Conservation (phyloP, 164 flowering plant genomes). For the Vitis riparia region DNA sequence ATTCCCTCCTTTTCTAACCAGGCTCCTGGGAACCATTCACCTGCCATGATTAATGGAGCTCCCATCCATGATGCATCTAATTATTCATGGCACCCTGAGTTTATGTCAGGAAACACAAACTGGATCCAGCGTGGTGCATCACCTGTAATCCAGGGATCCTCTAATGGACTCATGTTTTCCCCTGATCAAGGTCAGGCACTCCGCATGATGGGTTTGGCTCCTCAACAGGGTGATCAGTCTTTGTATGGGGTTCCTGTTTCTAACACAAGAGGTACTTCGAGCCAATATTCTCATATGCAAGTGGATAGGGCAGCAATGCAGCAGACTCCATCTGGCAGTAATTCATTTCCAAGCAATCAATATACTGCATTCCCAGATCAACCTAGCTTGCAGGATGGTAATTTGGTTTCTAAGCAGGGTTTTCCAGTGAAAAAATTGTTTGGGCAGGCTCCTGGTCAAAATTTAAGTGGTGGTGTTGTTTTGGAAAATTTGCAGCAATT, state of each 20-base stretch:
- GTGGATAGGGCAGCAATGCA: constrained; percentile 25
- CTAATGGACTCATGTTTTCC: constrained; percentile 29
- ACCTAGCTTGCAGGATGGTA: constrained; percentile 18
- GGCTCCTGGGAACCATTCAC: constrained; percentile 26
- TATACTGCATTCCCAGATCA: constrained; percentile 25
- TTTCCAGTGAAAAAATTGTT: constrained; percentile 20
- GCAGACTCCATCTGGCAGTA: constrained; percentile 19
- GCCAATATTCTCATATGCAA: constrained; percentile 23
- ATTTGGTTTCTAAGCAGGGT: constrained; percentile 19
- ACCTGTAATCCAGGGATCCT: constrained; percentile 31
- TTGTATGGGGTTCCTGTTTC: constrained; percentile 48
- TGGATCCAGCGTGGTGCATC: constrained; percentile 34
- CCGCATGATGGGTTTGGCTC: constrained; percentile 32
- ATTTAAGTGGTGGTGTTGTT: constrained; percentile 20
- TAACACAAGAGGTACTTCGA: constrained; percentile 20
- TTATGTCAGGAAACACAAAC: constrained; percentile 27
- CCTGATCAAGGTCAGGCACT: constrained; percentile 40
- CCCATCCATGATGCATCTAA: constrained; percentile 40
- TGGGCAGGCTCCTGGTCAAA: constrained; percentile 17
- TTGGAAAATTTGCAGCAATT: constrained; percentile 23
- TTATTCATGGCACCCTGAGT: constrained; percentile 39
- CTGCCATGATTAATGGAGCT: constrained; percentile 27
- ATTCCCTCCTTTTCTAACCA: constrained; percentile 30
- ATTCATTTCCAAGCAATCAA: constrained; percentile 26
- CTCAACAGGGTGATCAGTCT: constrained; percentile 59